Conservation (phyloP, 148 eudicot genomes). For the Gaultheria prostrata region DNA sequence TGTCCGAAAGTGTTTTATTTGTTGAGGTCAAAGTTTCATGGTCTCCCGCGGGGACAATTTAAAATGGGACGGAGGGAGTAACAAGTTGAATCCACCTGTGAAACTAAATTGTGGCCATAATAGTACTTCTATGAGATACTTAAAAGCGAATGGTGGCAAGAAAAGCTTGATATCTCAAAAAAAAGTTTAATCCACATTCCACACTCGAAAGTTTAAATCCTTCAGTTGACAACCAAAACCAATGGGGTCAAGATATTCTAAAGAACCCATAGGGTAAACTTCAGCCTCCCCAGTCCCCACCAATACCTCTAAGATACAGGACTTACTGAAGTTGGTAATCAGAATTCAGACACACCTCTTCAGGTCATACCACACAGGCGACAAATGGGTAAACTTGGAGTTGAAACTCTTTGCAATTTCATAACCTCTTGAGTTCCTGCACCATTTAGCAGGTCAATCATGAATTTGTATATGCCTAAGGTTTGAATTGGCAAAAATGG, state of each 20-base stretch:
- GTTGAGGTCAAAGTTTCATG: too few relatives aligned
- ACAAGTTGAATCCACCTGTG: not conserved
- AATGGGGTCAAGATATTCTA: not conserved
- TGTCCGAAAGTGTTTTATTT: too few relatives aligned
- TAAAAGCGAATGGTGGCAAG: not conserved
- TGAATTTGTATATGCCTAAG: not conserved
- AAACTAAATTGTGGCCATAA: not conserved
- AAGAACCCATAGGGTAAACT: not conserved
- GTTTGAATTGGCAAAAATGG: slow-evolving; percentile 1
- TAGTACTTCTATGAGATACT: not conserved
- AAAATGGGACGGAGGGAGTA: too few relatives aligned
- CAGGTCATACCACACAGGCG: slow-evolving; percentile 97
- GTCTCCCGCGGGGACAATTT: too few relatives aligned
- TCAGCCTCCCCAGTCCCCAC: not conserved
- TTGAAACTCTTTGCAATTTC: slow-evolving; percentile 74
- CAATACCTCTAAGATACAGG: not conserved
- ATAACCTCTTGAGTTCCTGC: slow-evolving; percentile 95
- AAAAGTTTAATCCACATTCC: not conserved
- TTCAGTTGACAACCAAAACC: not conserved
- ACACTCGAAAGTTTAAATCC: not conserved
- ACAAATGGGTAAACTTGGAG: slow-evolving; percentile 80
- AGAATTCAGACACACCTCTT: slow-evolving; percentile 55
- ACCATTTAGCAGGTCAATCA: slow-evolving; percentile 13
- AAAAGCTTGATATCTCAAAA: not conserved
- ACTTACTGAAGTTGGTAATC: not conserved